Evolutionary conservation across 1,139 yeast genomes (phyloP), one percentile per base, ranked within the genome.

Genomic region (Taiozyma onychis): DNA sequence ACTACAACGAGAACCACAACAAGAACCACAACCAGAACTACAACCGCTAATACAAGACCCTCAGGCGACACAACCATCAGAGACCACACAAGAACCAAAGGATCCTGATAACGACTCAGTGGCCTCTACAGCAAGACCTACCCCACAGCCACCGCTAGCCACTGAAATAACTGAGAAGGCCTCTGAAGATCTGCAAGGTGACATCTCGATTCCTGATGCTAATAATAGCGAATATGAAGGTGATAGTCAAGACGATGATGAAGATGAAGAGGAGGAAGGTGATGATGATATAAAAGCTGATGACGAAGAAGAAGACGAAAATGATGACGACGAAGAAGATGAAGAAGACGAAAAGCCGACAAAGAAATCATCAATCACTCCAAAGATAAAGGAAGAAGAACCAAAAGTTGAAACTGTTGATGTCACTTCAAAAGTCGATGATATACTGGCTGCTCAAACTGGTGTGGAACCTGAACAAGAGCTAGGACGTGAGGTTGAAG

Each of bases 291-390:
- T 47, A 8, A 46, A 22, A 3, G 51, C 48, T 18, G 48, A 47
- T 18, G 53, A 48, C 9, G 43, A 43, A 13, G 48, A 45, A 14
- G 50, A 41, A 8, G 53, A 44, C 21, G 46, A 27, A 10, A 51
- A 48, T 4, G 53, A 46, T 6, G 52, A 47, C 4, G 54, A 51
- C 3, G 48, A 44, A 8, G 50, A 49, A n/a, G 45, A 53, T 22
- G 51, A 47, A 27, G 50, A 47, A 9, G 51, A 50, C 22, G 51
- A 30, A 18, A 42, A 34, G 1, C 27, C 28, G 13, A 13, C n/a
- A 6, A 39, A 24, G 28, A 39, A 21, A 39, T 14, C 42, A 22
- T 39, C 42, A 13, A 14, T 6, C 6, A 39, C 42, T 13, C 42
- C 42, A 39, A 39, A 39, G 42, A 39, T 39, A 18, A 39, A 39